These are phyloP conservation scores for Orbilia ellipsospora DNA, from an alignment of 2,329 filamentous ascomycete genomes.

Conservation along the genomic window DNA sequence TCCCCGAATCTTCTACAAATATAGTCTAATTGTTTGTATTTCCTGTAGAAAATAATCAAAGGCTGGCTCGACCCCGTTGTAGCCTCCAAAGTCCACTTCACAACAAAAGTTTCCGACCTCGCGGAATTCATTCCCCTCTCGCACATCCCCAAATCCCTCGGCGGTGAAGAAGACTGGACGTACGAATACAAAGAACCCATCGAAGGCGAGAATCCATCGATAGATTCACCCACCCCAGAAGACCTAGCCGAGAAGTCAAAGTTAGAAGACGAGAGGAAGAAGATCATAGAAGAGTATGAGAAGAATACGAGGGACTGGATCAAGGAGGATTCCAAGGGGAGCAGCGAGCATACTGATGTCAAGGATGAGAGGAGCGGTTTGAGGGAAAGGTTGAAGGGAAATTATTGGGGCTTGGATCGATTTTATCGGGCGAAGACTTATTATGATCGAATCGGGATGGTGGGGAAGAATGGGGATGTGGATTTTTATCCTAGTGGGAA, in stretches of 20 bases:
- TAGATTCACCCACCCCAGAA: slow-evolving; percentile 68
- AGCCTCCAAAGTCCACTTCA: slow-evolving; percentile 92
- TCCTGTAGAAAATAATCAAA: slow-evolving; percentile 79
- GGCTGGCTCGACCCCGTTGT: slow-evolving; percentile 98
- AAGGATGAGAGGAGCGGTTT: slow-evolving; percentile 72
- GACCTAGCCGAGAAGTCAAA: slow-evolving; percentile 65
- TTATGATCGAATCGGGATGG: slow-evolving; percentile 83
- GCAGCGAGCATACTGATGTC: slow-evolving; percentile 62
- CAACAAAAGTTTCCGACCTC: slow-evolving; percentile 81
- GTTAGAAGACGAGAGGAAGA: slow-evolving; percentile 72
- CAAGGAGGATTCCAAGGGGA: slow-evolving; percentile 61
- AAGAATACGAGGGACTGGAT: slow-evolving; percentile 81
- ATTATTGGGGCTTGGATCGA: slow-evolving; percentile 91
- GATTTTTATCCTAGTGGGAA: slow-evolving; percentile 72
- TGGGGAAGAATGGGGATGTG: slow-evolving; percentile 74
- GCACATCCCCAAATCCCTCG: slow-evolving; percentile 83
- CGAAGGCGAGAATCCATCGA: slow-evolving; percentile 78
- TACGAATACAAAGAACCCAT: slow-evolving; percentile 84
- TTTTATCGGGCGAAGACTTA: slow-evolving; percentile 83
- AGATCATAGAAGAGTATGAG: slow-evolving; percentile 79
- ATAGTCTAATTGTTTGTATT: slow-evolving; percentile 65
- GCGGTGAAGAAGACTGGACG: slow-evolving; percentile 84
- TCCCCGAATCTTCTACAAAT: neutral
- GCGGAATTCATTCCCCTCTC: slow-evolving; percentile 77
- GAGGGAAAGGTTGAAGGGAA: slow-evolving; percentile 73